Evolutionary conservation across 257 asterid genomes (phyloP), one percentile per base, ranked within the genome.

Genomic region (Pogostemon cablin): DNA sequence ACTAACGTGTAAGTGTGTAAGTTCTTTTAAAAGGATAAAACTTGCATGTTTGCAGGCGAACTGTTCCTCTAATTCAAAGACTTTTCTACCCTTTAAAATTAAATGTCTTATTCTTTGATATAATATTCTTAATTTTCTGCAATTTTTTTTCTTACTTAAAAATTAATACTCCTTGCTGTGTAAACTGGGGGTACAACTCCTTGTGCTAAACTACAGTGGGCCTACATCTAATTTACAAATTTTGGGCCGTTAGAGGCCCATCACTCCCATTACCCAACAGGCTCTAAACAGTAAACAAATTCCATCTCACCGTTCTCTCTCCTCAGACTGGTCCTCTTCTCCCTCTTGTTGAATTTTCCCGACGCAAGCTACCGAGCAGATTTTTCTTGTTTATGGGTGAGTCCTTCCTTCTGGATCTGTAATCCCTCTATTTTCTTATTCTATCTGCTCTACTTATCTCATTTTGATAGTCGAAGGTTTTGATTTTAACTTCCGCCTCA

Each of bases 331-430:
- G 54, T 62, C 70, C 52, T 25, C 47, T 46, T 42, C 68, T 55
- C 63, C 78, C 76, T 15, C 57, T 55, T 44, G 34, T 72, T 60
- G 74, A 74, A 80, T 76, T 81, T 76, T 63, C 50, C 11, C 20
- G 9, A 44, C 17, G 17, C 57, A 25, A 41, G 56, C 71, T 61
- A 49, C 46, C 73, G 60, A 68, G 63, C 62, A 43, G 34, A 34
- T 25, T 34, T 46, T 41, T 67, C 63, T 39, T n/a, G 52, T 5
- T 68, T 44, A 4, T 68, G 34, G 77, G 79, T 74, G 50, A 57
- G 9, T 12, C 43, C 67, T 60, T 12, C 8, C 10, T 43, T 34
- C 54, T 65, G 37, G 73, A 69, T 73, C 62, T 38, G 47, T 59
- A 50, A 12, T 63, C 64, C 54, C 48, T 60, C 7, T 34, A 8